phyloP scores from a whole-genome alignment of 2,329 filamentous ascomycete species.

The Exutisphaerella laricina region DNA sequence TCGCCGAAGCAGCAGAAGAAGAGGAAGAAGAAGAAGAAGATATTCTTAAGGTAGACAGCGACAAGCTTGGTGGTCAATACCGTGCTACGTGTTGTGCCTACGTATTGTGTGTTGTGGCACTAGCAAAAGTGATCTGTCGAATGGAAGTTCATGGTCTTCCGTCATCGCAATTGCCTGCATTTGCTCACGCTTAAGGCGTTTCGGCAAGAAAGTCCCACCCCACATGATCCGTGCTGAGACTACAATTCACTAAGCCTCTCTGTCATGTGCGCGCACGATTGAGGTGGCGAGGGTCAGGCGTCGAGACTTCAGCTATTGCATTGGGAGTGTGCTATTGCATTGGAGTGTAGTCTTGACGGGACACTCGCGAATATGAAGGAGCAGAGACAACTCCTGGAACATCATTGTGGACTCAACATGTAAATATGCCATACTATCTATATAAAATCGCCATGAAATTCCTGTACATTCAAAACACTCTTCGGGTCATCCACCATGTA shows the following conservation, averaged over 20 bases:
- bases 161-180: slow-evolving; percentile 1
- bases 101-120: neutral
- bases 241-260: too few relatives aligned
- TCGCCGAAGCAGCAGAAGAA: neutral
- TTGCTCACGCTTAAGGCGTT: too few relatives aligned
- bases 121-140: neutral
- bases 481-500: neutral
- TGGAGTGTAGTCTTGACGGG: too few relatives aligned
- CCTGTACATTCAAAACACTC: slow-evolving; percentile 1
- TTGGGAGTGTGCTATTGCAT: too few relatives aligned
- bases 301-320: too few relatives aligned
- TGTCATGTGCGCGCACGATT: too few relatives aligned
- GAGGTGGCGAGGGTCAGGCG: too few relatives aligned
- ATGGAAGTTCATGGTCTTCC: neutral
- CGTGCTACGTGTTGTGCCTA: neutral
- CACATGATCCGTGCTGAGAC: slow-evolving; percentile 1
- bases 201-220: neutral
- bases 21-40: neutral
- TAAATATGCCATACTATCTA: too few relatives aligned
- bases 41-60: too few relatives aligned
- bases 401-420: too few relatives aligned
- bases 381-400: too few relatives aligned
- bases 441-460: neutral
- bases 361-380: too few relatives aligned
- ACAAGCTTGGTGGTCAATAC: neutral